A percentile compares a stretch with the other conserved stretches of the same genome.
Evolutionary conservation across 345 rosid species (phyloP).

Genomic region (Carallia brachiata): DNA sequence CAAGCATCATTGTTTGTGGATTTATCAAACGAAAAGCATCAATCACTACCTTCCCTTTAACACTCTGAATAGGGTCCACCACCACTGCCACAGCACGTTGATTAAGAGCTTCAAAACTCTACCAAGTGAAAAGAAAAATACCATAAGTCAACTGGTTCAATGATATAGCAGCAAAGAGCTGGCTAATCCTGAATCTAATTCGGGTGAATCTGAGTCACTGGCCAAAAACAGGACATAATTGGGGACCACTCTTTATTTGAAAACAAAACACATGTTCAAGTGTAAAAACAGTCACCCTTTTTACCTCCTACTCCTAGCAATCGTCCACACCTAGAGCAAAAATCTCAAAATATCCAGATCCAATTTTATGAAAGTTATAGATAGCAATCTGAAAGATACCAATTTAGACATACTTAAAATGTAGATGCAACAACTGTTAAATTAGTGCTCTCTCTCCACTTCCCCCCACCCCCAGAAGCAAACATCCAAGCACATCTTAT

Average conservation of each 20-base stretch:
- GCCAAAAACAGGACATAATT: background rate
- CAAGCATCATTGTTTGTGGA: slow-evolving; percentile 99
- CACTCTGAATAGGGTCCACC: slow-evolving; percentile 98
- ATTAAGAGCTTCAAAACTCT: slow-evolving; percentile 99
- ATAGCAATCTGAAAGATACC: too few relatives aligned
- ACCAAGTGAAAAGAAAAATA: slow-evolving; percentile 8
- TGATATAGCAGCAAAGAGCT: background rate
- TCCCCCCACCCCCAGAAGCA: too few relatives aligned
- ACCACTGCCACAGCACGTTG: slow-evolving; percentile 99
- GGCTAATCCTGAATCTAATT: background rate
- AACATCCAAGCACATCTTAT: background rate
- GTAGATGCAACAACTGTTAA: too few relatives aligned
- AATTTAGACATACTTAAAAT: too few relatives aligned
- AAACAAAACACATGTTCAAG: background rate
- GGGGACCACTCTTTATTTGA: background rate
- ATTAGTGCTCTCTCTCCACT: too few relatives aligned
- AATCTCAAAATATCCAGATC: too few relatives aligned
- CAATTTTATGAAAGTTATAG: too few relatives aligned
- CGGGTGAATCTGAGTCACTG: background rate
- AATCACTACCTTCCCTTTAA: slow-evolving; percentile 96
- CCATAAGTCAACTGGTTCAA: background rate
- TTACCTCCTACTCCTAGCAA: too few relatives aligned
- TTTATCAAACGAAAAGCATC: slow-evolving; percentile 96
- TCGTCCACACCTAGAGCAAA: too few relatives aligned
- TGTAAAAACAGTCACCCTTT: background rate